phyloP scores from a whole-genome alignment of 257 asterid genomes.

The Ballota nigra region DNA sequence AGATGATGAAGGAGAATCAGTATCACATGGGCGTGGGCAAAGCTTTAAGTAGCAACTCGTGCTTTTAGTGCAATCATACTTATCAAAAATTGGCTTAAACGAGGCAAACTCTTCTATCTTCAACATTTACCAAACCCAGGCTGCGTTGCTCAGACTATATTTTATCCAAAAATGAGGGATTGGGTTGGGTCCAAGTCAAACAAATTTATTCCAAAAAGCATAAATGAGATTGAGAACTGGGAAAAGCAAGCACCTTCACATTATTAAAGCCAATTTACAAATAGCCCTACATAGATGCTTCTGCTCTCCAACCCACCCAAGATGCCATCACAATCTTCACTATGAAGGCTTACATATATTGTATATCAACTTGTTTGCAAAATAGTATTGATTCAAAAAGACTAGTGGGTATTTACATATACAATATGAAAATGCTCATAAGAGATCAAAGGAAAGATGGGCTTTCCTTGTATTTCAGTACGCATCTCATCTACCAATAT shows the following conservation, averaged over 20 bases:
- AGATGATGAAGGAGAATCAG: conserved; percentile 21
- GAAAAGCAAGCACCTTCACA: conserved; percentile 33
- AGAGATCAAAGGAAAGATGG: conserved; percentile 13
- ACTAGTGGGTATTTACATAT: background rate
- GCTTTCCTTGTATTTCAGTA: background rate
- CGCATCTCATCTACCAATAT: background rate
- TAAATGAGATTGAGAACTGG: conserved; percentile 28
- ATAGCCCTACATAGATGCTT: conserved; percentile 30
- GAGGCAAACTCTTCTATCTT: conserved; percentile 16
- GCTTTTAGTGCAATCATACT: conserved; percentile 30
- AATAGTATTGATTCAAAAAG: background rate
- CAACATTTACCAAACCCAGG: conserved; percentile 12
- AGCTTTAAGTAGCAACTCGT: conserved; percentile 37
- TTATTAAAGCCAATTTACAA: conserved; percentile 38
- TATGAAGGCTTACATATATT: background rate
- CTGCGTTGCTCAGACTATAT: conserved; percentile 3
- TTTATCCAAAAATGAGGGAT: conserved; percentile 9
- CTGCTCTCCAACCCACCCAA: conserved; percentile 25
- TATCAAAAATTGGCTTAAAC: conserved; percentile 22
- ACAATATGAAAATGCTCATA: background rate
- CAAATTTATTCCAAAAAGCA: conserved; percentile 27
- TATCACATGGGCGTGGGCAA: conserved; percentile 38
- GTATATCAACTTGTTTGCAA: background rate
- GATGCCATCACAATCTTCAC: conserved; percentile 8
- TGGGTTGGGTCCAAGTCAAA: conserved; percentile 27